Evolutionary conservation across 805 yeast genomes (phyloP), one percentile per base, ranked within the genome.

Genomic region (Spathaspora passalidarum): DNA sequence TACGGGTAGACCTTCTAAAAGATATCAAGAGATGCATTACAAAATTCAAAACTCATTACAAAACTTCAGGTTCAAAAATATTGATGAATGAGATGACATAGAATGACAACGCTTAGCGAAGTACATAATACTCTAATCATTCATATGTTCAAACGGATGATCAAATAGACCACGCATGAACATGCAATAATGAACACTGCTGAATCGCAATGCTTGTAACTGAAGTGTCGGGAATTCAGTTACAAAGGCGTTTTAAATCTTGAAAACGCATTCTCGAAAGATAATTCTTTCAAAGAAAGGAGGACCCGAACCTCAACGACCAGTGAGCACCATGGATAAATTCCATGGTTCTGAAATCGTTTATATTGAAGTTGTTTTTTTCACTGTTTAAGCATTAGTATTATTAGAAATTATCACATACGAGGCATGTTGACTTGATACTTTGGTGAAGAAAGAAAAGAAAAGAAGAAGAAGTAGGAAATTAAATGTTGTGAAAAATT

Each of bases 221-320:
- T 81, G 86, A 84, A 85, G 92, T 85, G 92, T 85, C 92, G 88
- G 91, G 91, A 70, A 61, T 85, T 83, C 86, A 83, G 84, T 69
- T 79, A 78, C 81, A 71, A 23, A 39, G 42, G 10, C 16, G 42
- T 39, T 63, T 55, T 60, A 57, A 52, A 56, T 57, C 61, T 57
- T 59, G 52, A 50, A 54, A 48, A 50, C 29, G 44, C 44, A 38
- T 40, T 43, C 44, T 43, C 38, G n/a, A 29, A 29, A n/a, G 18
- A 29, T 32, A 16, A 20, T 14, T 38, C 16, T 17, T 25, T 38
- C 46, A 35, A 43, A 43, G 44, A 43, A 47, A 63, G 64, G 86
- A 82, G 87, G 87, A 75, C 87, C 87, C 86, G 88, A 82, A 77
- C 85, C 86, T 79, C 85, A 59, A 47, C 49, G 49, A 43, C 46